Base-by-base conservation (phyloP, 2,329 filamentous ascomycete species). In the Ceratocystis papillata region DNA sequence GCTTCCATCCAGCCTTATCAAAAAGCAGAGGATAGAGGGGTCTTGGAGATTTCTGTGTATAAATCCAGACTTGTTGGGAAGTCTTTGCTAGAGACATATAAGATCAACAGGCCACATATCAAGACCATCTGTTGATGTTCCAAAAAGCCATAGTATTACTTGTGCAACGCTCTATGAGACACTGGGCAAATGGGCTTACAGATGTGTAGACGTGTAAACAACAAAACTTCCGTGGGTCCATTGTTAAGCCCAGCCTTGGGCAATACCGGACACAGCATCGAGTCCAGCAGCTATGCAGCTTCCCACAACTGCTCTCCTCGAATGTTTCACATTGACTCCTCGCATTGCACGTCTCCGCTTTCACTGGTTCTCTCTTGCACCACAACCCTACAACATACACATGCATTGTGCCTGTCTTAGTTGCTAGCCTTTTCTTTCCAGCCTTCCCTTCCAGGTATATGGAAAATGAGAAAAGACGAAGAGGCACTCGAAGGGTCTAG, bases 271-370 rank as follows among this genome's bases (percentile, higher is more conserved):
- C 22, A 30, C 20, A 15, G 53, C 53, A 57, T 57, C 53, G 53
- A 30, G 30, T 30, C 53, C 53, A 30, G 20, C 53, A 41, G 4
- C 25, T 30, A 57, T 57, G 53, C 25, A 30, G 15, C 12, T 57
- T 17, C 22, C 53, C 53, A 57, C 30, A 57, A 1, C 30, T 28
- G 25, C 53, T 15, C 53, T 57, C 53, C 53, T 57, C 53, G 25
- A 57, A 57, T 57, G 53, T 57, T 30, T 57, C 53, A 57, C 22
- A 33, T 57, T 22, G 10, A 28, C 53, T 57, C 53, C 53, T 57
- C 53, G 53, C 53, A 57, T 57, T 57, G 25, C 22, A 57, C n/a
- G 53, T 57, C 53, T 57, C 53, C 53, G 53, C 53, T 57, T 30
- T 57, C 22, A 30, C 15, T 28, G 53, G 6, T 22, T 50, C 46